Evolutionary conservation across 495 filamentous ascomycete species (phyloP), one percentile per base, ranked within the genome.

Genomic region (Apodospora peruviana): DNA sequence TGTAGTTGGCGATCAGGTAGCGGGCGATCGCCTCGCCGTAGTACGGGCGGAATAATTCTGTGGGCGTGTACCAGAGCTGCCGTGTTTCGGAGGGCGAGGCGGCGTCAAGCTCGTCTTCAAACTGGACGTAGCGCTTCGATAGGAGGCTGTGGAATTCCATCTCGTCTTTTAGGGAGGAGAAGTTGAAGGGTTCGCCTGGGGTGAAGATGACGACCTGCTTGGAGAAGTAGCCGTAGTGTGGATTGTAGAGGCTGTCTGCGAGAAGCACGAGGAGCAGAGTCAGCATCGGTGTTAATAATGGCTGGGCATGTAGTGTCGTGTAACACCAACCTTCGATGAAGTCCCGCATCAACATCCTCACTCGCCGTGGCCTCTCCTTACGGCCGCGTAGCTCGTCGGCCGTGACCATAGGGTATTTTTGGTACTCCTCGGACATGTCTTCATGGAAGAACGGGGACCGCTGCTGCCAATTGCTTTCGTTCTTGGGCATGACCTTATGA

Each of bases 181-280:
- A 97, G 52, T 93, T 70, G 72, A 99, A 97, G n/a, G 94, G 89
- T 51, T 90, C 80, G 22, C 88, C 90, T 4, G 91, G 88, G 16
- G 80, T 86, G 74, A 99, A 97, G 60, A 99, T 99, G 52, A 93
- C 89, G 57, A 86, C 93, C 63, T 95, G 90, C 64, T 96, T 95
- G 25, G 90, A 90, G 70, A 99, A 99, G 69, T 97, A 99, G 45
- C 93, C 93, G 57, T 99, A 99, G 62, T 91, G 72, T 0, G 91
- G 91, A 65, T 99, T 99, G 65, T 99, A 99, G 24, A 99, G 72
- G 58, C 87, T 91, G 68, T 99, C 93, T 96, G n/a, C n/a, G n/a
- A n/a, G n/a, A n/a, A n/a, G n/a, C n/a, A n/a, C n/a, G 52, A 8
- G 14, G 20, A 40, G 12, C 12, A 17, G 21, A 37, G 37, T 14